Percentiles rank a stretch among this genome's conserved stretches.
Conservation (phyloP, 257 asterid genomes). For the Cordia subcordata region DNA sequence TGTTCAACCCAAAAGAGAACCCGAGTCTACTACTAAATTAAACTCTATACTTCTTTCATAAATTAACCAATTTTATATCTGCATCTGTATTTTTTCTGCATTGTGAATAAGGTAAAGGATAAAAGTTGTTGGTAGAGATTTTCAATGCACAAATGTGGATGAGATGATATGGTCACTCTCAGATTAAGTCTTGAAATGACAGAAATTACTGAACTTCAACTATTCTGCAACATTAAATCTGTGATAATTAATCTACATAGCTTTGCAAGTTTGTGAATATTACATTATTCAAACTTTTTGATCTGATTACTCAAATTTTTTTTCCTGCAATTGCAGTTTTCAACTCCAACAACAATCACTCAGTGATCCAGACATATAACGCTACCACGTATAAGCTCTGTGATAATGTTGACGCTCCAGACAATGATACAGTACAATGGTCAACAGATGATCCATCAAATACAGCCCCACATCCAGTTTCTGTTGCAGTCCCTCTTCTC, state of each 20-base stretch:
- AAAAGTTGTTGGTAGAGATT: too few relatives aligned
- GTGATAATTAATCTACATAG: not conserved
- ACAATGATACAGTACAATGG: conserved; percentile 71
- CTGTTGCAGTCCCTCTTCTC: conserved; percentile 54
- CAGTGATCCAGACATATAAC: conserved; percentile 76
- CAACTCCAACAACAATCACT: conserved; percentile 81
- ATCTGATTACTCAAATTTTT: too few relatives aligned
- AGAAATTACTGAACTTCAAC: too few relatives aligned
- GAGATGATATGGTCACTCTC: too few relatives aligned
- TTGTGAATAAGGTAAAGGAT: too few relatives aligned
- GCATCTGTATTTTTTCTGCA: too few relatives aligned
- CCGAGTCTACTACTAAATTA: not conserved
- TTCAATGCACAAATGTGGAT: too few relatives aligned
- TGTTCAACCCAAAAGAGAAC: too few relatives aligned
- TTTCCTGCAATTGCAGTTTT: conserved; percentile 46
- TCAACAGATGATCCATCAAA: conserved; percentile 54
- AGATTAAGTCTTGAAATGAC: too few relatives aligned
- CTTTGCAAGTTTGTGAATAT: not conserved
- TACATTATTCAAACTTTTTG: too few relatives aligned
- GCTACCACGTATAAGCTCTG: conserved; percentile 52
- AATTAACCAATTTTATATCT: too few relatives aligned
- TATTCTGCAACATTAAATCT: not conserved
- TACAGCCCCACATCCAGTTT: conserved; percentile 31
- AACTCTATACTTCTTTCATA: not conserved
- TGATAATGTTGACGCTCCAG: conserved; percentile 35